Base-by-base conservation (phyloP, 805 yeast genomes). In the Sporopachydermia quercuum region DNA sequence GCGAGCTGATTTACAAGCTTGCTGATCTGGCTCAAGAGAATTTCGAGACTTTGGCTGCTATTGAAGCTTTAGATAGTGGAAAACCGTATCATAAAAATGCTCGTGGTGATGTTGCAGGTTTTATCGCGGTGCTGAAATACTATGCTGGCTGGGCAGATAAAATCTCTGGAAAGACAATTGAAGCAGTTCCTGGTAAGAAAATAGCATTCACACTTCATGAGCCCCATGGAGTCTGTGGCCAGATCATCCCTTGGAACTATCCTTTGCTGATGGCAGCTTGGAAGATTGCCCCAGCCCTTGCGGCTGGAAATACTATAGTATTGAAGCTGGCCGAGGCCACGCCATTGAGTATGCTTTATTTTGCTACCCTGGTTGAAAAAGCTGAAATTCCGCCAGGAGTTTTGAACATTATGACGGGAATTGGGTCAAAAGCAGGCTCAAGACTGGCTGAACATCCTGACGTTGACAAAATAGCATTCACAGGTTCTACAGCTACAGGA, bases 241-340 rank as follows among this genome's bases (percentile, higher is more conserved):
- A 81, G 57, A 79, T 84, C 51, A 83, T 82, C 53, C 94, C 95
- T 50, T 84, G 94, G 94, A 84, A 84, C 65, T 84, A 84, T 74
- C 95, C 95, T 48, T 66, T 83, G 54, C 69, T 84, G 63, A 80
- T 83, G 78, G 74, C 82, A 66, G 70, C 89, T 37, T 84, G 93
- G 85, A 83, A 83, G 54, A 65, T 84, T 47, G 87, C 85, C 45
- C 94, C 95, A 34, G 86, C 89, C 43, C 65, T 83, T 50, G 79
- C 86, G 45, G 77, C 93, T 38, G 93, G 93, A 62, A 81, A 83
- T 67, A 74, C 91, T 37, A 76, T 80, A 47, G 80, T 84, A 40
- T 68, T 84, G 62, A 84, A 84, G 63, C 80, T 94, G 30, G 87
- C 94, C 42, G 93, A 85, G 58, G 74, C 86, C 40, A 83, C 94